Conservation (phyloP, 257 asterid species). For the Solanum pinnatisectum region DNA sequence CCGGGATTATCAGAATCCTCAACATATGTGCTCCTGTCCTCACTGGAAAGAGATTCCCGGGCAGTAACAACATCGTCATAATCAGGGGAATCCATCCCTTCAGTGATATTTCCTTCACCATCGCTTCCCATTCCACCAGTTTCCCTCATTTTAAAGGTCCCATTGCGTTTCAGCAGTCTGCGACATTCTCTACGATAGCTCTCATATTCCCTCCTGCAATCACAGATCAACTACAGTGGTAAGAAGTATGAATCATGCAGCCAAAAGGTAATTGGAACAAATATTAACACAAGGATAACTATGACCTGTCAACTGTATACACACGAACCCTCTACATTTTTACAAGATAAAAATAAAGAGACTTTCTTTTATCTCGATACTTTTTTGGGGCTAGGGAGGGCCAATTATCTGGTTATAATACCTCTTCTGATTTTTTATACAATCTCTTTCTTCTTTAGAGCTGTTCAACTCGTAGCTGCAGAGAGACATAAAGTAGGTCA, state of each 20-base stretch:
- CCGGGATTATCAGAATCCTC: conserved; percentile 34
- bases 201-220: conserved; percentile 74
- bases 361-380: neutral
- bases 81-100: conserved; percentile 47
- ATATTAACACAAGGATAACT: neutral
- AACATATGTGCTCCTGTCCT: conserved; percentile 34
- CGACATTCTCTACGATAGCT: conserved; percentile 59
- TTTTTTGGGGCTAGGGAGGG: neutral
- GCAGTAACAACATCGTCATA: conserved; percentile 73
- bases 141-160: conserved; percentile 19
- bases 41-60: conserved; percentile 77
- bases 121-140: conserved; percentile 28
- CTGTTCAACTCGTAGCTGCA: conserved; percentile 74
- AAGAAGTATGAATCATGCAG: neutral
- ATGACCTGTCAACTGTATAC: neutral
- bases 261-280: neutral
- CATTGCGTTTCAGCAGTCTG: conserved; percentile 33
- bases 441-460: conserved; percentile 72
- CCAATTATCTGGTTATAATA: conserved; percentile 2
- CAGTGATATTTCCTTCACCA: conserved; percentile 23
- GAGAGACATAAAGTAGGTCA: conserved; percentile 5
- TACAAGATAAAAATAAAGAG: neutral
- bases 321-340: neutral
- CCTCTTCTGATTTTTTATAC: conserved; percentile 51
- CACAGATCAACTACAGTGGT: neutral